Evolutionary conservation across 805 yeast species (phyloP).

Genomic region (Ogataea paradorogensis): DNA sequence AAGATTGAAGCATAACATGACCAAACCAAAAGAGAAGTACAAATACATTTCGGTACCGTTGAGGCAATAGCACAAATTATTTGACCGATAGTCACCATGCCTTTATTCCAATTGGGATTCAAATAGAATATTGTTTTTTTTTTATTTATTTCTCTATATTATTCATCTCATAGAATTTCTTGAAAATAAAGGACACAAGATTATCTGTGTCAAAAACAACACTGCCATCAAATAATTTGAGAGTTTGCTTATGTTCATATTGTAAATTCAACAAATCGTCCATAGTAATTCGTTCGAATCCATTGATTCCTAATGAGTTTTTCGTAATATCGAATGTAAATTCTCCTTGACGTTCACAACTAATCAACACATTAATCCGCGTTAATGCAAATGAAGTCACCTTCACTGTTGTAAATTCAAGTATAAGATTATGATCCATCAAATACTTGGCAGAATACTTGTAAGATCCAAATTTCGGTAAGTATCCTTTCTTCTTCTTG

Average conservation of each 20-base stretch:
- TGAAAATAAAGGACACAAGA: conserved; percentile 65
- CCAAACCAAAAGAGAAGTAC: conserved; percentile 45
- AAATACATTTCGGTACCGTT: conserved; percentile 49
- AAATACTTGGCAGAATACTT: conserved; percentile 74
- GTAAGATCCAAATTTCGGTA: conserved; percentile 75
- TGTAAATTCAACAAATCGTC: conserved; percentile 73
- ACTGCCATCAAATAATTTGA: conserved; percentile 63
- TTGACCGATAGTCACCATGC: conserved; percentile 9
- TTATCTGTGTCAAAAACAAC: conserved; percentile 67
- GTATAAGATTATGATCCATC: conserved; percentile 66
- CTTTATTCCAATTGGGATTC: no score
- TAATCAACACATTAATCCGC: conserved; percentile 69
- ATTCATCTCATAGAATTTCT: conserved; percentile 61
- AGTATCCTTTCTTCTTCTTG: conserved; percentile 59
- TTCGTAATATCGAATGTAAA: conserved; percentile 74
- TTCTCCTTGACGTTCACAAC: conserved; percentile 69
- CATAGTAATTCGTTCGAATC: conserved; percentile 55
- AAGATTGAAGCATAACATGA: conserved; percentile 39
- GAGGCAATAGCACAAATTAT: conserved; percentile 37
- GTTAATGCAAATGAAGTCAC: conserved; percentile 48
- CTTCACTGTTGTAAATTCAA: conserved; percentile 39
- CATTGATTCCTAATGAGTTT: conserved; percentile 33
- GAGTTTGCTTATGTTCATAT: conserved; percentile 56
- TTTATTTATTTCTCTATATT: conserved; percentile 1
- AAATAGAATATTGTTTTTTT: conserved; percentile 1